Base-by-base conservation (phyloP, 1,284 basidiomycete species). In the Tylopilus sp. region DNA sequence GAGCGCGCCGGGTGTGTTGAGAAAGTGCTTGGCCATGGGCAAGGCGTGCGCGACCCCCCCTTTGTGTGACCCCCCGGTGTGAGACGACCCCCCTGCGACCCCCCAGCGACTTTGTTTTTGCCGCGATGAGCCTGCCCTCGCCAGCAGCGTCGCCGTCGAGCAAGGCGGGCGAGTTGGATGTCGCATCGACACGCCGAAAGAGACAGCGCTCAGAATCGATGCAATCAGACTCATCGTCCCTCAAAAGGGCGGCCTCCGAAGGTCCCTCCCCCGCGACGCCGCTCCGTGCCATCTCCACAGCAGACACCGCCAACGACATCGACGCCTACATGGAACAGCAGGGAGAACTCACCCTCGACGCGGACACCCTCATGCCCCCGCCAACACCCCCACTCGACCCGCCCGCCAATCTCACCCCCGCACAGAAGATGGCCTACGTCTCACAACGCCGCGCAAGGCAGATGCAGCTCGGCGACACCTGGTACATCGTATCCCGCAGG, bases 261-360 rank as follows among this genome's bases (percentile, higher is more conserved):
- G 80, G 76, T 43, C 78, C 78, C 50, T 65, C 75, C 48, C 70
- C 72, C 52, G 77, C 80, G 50, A 68, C 68, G 24, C 62, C 67
- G 19, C 53, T 67, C 53, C 74, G 74, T 57, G 76, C 73, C 62
- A 73, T 74, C 43, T 72, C 72, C 55, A 62, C 74, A 50, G 17
- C 25, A 10, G 53, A 57, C 37, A 47, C 26, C 7, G 3, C 65
- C 17, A 46, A 45, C 56, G 82, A 81, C 50, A 83, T 86, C 66
- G 86, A 90, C 71, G 70, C 82, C 19, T 88, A 89, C 70, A 90
- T 90, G 86, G 76, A 76, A 33, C 78, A 81, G 24, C 87, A 88
- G 65, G 84, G 78, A 39, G 80, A 82, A 53, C 72, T 68, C 11
- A 64, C 74, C 35, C 61, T 73, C 47, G 52, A 52, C 48, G 25